These are phyloP conservation scores for Tulasnella sp. DNA, from an alignment of 768 basidiomycete genomes.

Conservation along the genomic window DNA sequence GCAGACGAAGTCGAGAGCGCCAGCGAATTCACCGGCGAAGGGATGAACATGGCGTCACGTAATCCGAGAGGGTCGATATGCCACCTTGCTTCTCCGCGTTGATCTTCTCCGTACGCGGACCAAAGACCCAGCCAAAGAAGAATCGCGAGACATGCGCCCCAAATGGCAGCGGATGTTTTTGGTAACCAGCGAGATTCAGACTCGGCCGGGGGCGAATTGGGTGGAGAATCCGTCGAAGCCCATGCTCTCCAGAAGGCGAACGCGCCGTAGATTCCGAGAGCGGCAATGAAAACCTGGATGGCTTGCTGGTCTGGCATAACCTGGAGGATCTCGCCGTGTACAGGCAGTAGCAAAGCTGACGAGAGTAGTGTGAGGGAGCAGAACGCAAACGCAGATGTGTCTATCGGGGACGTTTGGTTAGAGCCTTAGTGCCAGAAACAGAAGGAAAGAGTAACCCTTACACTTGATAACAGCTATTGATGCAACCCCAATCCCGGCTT, in stretches of 20 bases:
- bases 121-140: neutral
- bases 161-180: neutral
- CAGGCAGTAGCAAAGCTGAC: too few species aligned
- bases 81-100: neutral
- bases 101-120: neutral
- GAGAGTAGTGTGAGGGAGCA: too few species aligned
- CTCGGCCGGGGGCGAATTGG: neutral
- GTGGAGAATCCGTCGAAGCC: neutral
- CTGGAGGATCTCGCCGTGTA: neutral
- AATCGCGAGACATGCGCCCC: too few species aligned
- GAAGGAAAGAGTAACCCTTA: too few species aligned
- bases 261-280: neutral
- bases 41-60: neutral
- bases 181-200: neutral
- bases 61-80: neutral
- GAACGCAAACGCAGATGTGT: too few species aligned
- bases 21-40: neutral
- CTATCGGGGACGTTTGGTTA: too few species aligned
- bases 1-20: neutral
- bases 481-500: too few species aligned
- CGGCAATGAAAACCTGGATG: neutral
- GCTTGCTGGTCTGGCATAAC: neutral
- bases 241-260: neutral
- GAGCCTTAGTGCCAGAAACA: too few species aligned
- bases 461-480: too few species aligned